Percentiles rank a stretch among this genome's conserved stretches.
These are phyloP conservation scores for Aegilops speltoides DNA, from an alignment of 176 grass and related monocot species.

Conservation along the genomic window DNA sequence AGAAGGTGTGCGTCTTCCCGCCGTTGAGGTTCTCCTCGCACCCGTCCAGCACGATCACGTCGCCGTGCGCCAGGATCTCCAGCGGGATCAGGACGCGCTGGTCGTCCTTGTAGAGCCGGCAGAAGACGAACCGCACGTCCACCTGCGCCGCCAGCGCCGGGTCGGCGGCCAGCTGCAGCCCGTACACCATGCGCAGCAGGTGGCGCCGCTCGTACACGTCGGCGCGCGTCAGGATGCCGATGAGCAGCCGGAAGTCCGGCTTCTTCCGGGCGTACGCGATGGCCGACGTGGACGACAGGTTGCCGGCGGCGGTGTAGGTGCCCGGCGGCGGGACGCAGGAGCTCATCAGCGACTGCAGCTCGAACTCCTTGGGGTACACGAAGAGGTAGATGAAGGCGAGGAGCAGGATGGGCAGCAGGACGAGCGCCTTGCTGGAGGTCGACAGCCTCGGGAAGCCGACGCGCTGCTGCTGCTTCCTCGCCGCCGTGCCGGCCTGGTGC, in stretches of 20 bases:
- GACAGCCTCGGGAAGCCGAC: conserved; percentile 33
- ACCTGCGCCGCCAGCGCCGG: conserved; percentile 39
- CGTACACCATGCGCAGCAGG: conserved; percentile 70
- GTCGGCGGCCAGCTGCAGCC: conserved; percentile 28
- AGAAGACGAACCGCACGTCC: conserved; percentile 65
- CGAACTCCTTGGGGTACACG: conserved; percentile 65
- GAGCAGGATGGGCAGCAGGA: conserved; percentile 53
- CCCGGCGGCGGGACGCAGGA: neutral
- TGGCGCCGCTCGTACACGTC: conserved; percentile 60
- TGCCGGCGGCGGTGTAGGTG: neutral
- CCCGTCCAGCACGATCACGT: conserved; percentile 62
- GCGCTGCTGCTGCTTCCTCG: conserved; percentile 16
- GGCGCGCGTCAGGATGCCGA: conserved; percentile 59
- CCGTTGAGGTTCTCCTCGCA: conserved; percentile 78
- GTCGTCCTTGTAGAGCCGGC: conserved; percentile 59
- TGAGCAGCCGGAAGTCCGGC: conserved; percentile 60
- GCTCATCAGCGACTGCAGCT: conserved; percentile 24
- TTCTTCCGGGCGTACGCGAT: conserved; percentile 26
- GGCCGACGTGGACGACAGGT: neutral
- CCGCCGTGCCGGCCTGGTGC: neutral
- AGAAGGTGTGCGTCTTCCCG: conserved; percentile 74
- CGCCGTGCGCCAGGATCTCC: conserved; percentile 57
- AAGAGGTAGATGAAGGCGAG: conserved; percentile 59
- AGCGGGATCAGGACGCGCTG: conserved; percentile 60
- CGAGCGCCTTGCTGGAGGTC: conserved; percentile 34